phyloP scores from a whole-genome alignment of 352 stramenopile species.

The Peronospora farinosa region DNA sequence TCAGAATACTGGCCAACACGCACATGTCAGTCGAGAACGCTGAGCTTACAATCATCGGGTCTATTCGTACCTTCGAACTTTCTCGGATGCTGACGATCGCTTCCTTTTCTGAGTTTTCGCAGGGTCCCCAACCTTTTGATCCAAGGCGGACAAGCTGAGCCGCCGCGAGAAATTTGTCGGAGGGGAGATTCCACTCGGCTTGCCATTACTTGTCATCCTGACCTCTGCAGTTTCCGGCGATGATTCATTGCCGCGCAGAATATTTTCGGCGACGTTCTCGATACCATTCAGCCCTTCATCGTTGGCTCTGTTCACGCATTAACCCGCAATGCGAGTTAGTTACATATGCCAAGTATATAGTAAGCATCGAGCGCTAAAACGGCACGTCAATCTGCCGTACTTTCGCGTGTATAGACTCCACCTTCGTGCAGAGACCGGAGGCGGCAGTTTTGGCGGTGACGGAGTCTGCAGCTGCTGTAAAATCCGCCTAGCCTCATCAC shows the following conservation, averaged over 20 bases:
- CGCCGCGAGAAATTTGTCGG: slow-evolving; percentile 31
- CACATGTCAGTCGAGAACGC: neutral
- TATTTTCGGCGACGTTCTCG: slow-evolving; percentile 77
- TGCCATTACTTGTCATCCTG: slow-evolving; percentile 14
- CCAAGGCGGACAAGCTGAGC: slow-evolving; percentile 26
- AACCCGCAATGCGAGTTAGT: slow-evolving; percentile 8
- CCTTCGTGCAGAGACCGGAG: slow-evolving; percentile 35
- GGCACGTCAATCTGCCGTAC: slow-evolving; percentile 28
- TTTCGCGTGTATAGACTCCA: slow-evolving; percentile 68
- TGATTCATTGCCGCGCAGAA: slow-evolving; percentile 43
- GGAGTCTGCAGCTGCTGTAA: slow-evolving; percentile 34
- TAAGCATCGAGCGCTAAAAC: slow-evolving; percentile 14
- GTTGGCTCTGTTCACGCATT: slow-evolving; percentile 25
- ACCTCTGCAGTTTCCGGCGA: slow-evolving; percentile 35
- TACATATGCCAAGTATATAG: neutral
- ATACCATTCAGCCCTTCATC: slow-evolving; percentile 43
- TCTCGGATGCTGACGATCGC: slow-evolving; percentile 21
- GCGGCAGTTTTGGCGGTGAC: slow-evolving; percentile 39
- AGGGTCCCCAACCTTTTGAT: slow-evolving; percentile 8
- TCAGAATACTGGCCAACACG: slow-evolving; percentile 48
- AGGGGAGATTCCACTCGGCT: slow-evolving; percentile 33
- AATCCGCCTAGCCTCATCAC: slow-evolving; percentile 43
- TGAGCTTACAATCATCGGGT: neutral
- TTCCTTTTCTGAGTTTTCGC: slow-evolving; percentile 25
- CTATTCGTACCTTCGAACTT: slow-evolving; percentile 41